Base-by-base conservation (phyloP, 768 basidiomycete genomes). In the Postia placenta region DNA sequence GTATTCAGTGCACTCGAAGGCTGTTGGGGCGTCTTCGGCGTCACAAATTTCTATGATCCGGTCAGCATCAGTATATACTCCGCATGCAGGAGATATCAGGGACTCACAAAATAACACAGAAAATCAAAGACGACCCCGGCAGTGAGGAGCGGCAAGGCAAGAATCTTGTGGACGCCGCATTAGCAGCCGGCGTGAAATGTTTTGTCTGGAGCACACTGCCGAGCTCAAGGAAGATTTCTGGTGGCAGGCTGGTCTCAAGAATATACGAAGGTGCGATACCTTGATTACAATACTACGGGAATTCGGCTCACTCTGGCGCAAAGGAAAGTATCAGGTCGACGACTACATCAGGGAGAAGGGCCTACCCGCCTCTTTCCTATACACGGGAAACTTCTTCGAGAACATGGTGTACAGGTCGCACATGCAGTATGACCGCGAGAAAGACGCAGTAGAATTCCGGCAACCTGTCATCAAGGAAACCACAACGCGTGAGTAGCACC, bases 311-410 rank as follows among this genome's bases (percentile, higher is more conserved):
- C 24, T n/a, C 39, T 19, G 20, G 27, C 11, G 14, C 4, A 3
- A 35, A 15, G 56, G 56, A 3, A 57, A 57, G 17, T 41, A 52
- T 23, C 56, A 54, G 17, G 56, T 57, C 4, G 56, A 57, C 39
- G 56, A 52, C 44, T 54, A 57, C 46, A 57, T 57, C 37, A 51
- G 53, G 4, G 48, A 48, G 48, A 54, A 42, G 45, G 36, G 35
- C 30, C 38, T 45, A 5, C 49, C 53, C 6, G 56, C 50, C 2
- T 28, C 42, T 5, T 57, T 57, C 43, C 30, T 57, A 12, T 57
- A 52, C 44, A 57, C 56, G 1, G 56, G 56, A 4, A 57, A 57
- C 46, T 57, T 57, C 51, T 57, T 53, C 49, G 56, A 57, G 51
- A 57, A 57, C 46, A 52, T 54, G 53, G 47, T 57, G 14, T 48